These are phyloP conservation scores for Sugiyamaella floridensis DNA, from an alignment of 805 yeast species.

Conservation along the genomic window DNA sequence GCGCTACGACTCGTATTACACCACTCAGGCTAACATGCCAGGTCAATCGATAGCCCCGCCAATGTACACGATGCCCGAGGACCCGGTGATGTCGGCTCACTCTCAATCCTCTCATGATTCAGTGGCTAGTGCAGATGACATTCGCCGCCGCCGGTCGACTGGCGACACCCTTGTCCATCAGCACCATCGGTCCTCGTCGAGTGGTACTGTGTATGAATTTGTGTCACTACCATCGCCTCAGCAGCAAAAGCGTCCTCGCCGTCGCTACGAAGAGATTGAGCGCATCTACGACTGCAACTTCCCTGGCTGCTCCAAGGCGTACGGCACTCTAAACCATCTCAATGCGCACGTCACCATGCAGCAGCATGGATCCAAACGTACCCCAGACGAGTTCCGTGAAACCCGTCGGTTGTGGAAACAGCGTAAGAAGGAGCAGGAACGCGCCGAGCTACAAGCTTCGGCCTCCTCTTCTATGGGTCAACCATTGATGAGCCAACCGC, in stretches of 20 bases:
- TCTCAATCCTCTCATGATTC: neutral
- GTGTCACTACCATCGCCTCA: constrained; percentile 25
- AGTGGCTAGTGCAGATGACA: neutral
- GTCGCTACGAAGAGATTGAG: constrained; percentile 50
- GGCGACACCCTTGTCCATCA: neutral
- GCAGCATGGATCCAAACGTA: constrained; percentile 47
- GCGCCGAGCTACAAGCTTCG: neutral
- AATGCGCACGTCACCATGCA: constrained; percentile 51
- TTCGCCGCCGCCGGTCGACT: neutral
- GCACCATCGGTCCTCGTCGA: constrained; percentile 4
- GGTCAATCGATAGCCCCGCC: neutral
- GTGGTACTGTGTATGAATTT: constrained; percentile 13
- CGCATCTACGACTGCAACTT: constrained; percentile 46
- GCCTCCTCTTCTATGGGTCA: neutral
- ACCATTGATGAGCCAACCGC: neutral
- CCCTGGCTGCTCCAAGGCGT: constrained; percentile 44
- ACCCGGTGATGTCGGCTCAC: neutral
- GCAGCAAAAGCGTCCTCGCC: constrained; percentile 42
- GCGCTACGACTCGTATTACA: constrained; percentile 7
- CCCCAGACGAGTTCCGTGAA: constrained; percentile 49
- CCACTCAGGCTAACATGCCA: neutral
- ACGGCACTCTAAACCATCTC: constrained; percentile 54
- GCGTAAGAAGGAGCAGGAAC: constrained; percentile 32
- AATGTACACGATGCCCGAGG: neutral
- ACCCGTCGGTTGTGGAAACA: constrained; percentile 40